These are phyloP conservation scores for Colletotrichum brevisporum DNA, from an alignment of 2,329 filamentous ascomycete genomes.

Conservation along the genomic window DNA sequence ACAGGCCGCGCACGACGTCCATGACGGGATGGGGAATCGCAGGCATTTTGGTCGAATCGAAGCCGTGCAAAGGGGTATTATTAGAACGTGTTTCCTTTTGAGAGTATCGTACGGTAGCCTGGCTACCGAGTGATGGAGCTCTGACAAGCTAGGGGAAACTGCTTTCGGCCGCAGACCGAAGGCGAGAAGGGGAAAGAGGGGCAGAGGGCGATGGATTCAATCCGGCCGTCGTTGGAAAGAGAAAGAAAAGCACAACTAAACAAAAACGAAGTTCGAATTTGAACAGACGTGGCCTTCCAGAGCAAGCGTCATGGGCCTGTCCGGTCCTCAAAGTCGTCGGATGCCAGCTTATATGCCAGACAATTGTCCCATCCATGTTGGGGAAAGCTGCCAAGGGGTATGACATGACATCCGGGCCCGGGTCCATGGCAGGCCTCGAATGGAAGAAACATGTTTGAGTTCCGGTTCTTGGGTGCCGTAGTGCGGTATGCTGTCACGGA, in stretches of 20 bases:
- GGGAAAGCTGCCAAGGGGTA: not conserved
- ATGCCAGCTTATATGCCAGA: constrained; percentile 39
- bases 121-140: constrained; percentile 20
- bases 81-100: not conserved
- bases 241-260: constrained; percentile 9
- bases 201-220: constrained; percentile 20
- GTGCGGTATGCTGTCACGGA: constrained; percentile 8
- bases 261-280: constrained; percentile 20
- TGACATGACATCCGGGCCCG: constrained; percentile 11
- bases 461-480: not conserved
- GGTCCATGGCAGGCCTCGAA: constrained; percentile 17
- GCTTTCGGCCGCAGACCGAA: constrained; percentile 12
- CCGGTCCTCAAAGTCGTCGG: constrained; percentile 13
- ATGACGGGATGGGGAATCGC: constrained; percentile 1
- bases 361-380: not conserved
- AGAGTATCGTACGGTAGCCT: constrained; percentile 2
- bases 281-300: not conserved
- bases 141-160: constrained; percentile 26
- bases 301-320: not conserved
- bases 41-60: not conserved
- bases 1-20: constrained; percentile 24
- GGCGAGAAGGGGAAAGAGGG: constrained; percentile 1
- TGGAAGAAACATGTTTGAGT: no score
- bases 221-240: constrained; percentile 22
- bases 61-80: not conserved